Percentiles rank a stretch among this genome's conserved stretches.
Evolutionary conservation across 75 land plant genomes (phyloP).

Genomic region (Pinus albicaulis): DNA sequence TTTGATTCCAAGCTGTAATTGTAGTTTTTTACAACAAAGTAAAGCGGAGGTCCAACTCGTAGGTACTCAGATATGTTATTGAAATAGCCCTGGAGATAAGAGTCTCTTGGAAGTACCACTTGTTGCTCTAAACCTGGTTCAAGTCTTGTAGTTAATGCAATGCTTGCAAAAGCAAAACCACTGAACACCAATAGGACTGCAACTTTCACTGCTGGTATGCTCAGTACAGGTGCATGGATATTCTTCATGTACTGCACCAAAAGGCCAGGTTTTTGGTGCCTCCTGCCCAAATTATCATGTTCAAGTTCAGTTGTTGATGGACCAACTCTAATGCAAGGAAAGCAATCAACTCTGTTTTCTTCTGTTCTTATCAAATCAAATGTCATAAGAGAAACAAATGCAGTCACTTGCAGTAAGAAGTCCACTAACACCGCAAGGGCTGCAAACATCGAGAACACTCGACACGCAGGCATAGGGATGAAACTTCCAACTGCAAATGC

Average conservation of each 20-base stretch:
- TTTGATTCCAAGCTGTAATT: conserved; percentile 77
- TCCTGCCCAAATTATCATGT: conserved; percentile 25
- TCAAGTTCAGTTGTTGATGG: conserved; percentile 23
- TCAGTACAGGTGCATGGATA: conserved; percentile 78
- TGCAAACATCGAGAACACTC: conserved; percentile 99
- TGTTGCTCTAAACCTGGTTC: conserved; percentile 90
- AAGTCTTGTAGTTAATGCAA: conserved; percentile 76
- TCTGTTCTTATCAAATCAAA: conserved; percentile 77
- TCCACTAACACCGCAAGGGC: conserved; percentile 91
- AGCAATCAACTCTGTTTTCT: conserved; percentile 75
- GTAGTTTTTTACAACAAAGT: conserved; percentile 90
- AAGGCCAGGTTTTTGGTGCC: conserved; percentile 44
- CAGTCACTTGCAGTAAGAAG: conserved; percentile 88
- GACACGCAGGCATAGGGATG: conserved; percentile 95
- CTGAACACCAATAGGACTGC: conserved; percentile 61
- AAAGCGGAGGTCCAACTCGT: conserved; percentile 91
- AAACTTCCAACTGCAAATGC: conserved; percentile 96
- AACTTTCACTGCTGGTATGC: conserved; percentile 69
- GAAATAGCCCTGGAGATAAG: conserved; percentile 97
- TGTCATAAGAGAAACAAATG: conserved; percentile 91
- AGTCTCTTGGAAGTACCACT: conserved; percentile 88
- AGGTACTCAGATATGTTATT: conserved; percentile 75
- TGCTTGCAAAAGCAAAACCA: conserved; percentile 76
- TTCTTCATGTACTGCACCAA: conserved; percentile 70
- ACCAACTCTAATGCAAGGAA: conserved; percentile 72